Conservation (phyloP, 768 basidiomycete genomes). For the Boletus subparvulus region DNA sequence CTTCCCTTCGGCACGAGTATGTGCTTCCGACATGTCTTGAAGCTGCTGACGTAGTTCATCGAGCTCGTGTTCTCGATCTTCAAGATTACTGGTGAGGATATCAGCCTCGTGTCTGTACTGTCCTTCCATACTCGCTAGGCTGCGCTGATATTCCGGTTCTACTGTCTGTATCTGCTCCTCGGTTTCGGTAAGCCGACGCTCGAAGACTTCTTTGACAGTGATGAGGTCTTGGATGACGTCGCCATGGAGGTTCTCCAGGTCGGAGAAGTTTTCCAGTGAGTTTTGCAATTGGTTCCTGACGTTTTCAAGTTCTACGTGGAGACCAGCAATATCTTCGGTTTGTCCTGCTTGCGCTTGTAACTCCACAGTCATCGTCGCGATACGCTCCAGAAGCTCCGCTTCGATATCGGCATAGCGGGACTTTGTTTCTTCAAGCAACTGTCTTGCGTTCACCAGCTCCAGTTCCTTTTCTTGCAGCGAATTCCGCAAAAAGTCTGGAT, state of each 20-base stretch:
- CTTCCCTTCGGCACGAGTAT: slow-evolving; percentile 32
- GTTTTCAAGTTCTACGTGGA: slow-evolving; percentile 28
- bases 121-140: slow-evolving; percentile 30
- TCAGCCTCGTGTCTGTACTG: slow-evolving; percentile 34
- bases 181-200: slow-evolving; percentile 27
- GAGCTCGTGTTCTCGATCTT: slow-evolving; percentile 37
- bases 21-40: slow-evolving; percentile 38
- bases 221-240: slow-evolving; percentile 26
- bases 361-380: slow-evolving; percentile 20
- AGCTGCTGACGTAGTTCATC: slow-evolving; percentile 38
- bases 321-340: slow-evolving; percentile 16
- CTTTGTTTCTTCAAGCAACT: slow-evolving; percentile 34
- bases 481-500: slow-evolving; percentile 38
- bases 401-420: slow-evolving; percentile 36
- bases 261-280: slow-evolving; percentile 22
- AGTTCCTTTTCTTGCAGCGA: slow-evolving; percentile 37
- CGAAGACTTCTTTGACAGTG: slow-evolving; percentile 30
- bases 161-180: slow-evolving; percentile 23
- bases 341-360: slow-evolving; percentile 11
- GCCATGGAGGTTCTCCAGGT: slow-evolving; percentile 28
- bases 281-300: slow-evolving; percentile 21
- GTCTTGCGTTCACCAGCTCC: slow-evolving; percentile 37
- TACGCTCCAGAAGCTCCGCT: slow-evolving; percentile 31
- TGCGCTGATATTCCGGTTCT: slow-evolving; percentile 27
- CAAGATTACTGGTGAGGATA: slow-evolving; percentile 38